Evolutionary conservation across 2,329 filamentous ascomycete genomes (phyloP), one percentile per base, ranked within the genome.

Genomic region (Aureobasidium sp.): DNA sequence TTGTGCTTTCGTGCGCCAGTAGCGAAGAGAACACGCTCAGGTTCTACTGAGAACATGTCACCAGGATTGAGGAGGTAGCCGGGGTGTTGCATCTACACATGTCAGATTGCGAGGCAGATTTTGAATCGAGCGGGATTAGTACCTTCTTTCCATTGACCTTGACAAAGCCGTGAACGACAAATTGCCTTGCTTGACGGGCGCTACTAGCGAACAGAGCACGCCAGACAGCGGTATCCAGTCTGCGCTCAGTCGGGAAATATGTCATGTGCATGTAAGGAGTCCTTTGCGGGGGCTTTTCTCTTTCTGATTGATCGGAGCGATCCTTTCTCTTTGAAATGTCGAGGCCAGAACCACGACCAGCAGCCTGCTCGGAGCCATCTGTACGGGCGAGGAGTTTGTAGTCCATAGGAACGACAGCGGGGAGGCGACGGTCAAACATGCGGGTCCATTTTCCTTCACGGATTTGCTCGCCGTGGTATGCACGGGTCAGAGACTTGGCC

Each of bases 101-200:
- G 37, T 52, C 15, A 52, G 61, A 65, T 20, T 59, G 63, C 47
- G 13, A n/a, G n/a, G 6, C 13, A 39, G 32, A 7, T 32, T 5
- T 13, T 12, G 8, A 8, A 34, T 41, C 6, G 10, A 39, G 26
- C 55, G 9, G 13, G 6, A 9, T 1, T 5, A 34, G 27, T 75
- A 95, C 92, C 85, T 92, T 92, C 77, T 96, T 92, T 66, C 94
- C 94, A 78, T 99, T 99, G 72, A 99, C 94, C 71, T 87, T 96
- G 65, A 99, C 94, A 64, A 86, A 86, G 32, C 94, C 94, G 75
- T 99, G 94, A 32, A 96, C 84, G 63, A 95, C 90, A 72, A 97
- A 96, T 69, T 97, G 93, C 68, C 93, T 86, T 15, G 95, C 95
- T 76, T 99, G 94, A 67, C 92, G 84, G 39, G 90, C 85, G 76